Percentiles rank a stretch among this genome's conserved stretches.
phyloP scores from a whole-genome alignment of 73 alveolate species.

The Paramecium bursaria region DNA sequence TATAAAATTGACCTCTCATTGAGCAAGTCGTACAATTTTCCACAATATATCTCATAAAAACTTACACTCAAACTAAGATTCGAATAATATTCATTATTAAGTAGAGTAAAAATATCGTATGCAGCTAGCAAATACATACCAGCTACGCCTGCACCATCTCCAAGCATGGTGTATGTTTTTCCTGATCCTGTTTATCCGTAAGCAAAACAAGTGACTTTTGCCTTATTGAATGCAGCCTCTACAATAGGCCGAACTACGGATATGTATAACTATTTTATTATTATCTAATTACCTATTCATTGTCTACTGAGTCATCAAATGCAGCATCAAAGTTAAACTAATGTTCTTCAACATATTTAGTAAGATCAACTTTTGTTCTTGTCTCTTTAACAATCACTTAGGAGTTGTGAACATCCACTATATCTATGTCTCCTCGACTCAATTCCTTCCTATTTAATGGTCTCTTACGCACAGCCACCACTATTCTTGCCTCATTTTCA shows the following conservation, averaged over 20 bases:
- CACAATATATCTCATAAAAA: slow-evolving; percentile 99
- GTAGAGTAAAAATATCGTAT: slow-evolving; percentile 88
- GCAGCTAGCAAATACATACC: slow-evolving; percentile 99
- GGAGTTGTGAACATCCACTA: slow-evolving; percentile 84
- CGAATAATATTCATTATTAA: slow-evolving; percentile 74
- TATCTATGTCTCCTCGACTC: slow-evolving; percentile 89
- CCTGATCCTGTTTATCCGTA: slow-evolving; percentile 99
- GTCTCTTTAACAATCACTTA: slow-evolving; percentile 96
- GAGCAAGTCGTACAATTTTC: slow-evolving; percentile 97
- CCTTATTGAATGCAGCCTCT: slow-evolving; percentile 93
- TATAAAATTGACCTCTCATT: slow-evolving; percentile 90
- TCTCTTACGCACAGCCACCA: slow-evolving; percentile 99
- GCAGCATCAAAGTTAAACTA: slow-evolving; percentile 95
- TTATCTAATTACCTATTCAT: slow-evolving; percentile 87
- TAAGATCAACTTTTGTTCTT: slow-evolving; percentile 98
- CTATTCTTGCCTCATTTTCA: slow-evolving; percentile 90
- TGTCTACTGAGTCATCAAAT: slow-evolving; percentile 91
- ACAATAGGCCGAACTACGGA: slow-evolving; percentile 97
- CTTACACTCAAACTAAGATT: slow-evolving; percentile 89
- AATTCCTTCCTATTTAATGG: slow-evolving; percentile 98
- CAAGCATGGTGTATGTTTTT: slow-evolving; percentile 98
- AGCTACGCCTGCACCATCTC: slow-evolving; percentile 89
- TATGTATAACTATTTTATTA: slow-evolving; percentile 74
- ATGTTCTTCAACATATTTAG: slow-evolving; percentile 99
- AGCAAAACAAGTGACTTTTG: slow-evolving; percentile 96